Evolutionary conservation across 495 filamentous ascomycete species (phyloP).

Genomic region (Penicillium maclennaniae): DNA sequence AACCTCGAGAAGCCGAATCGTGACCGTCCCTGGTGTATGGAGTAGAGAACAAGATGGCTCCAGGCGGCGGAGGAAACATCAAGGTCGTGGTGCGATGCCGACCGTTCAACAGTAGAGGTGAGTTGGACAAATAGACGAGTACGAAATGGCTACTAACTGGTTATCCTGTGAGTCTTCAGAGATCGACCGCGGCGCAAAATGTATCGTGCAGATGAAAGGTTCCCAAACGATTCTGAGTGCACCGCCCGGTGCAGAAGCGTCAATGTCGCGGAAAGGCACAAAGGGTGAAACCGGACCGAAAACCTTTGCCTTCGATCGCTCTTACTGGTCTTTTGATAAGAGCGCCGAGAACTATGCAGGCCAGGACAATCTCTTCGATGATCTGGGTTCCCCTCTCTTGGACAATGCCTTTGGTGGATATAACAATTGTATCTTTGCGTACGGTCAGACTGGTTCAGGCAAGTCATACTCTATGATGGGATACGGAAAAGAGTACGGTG

Average conservation of each 20-base stretch:
- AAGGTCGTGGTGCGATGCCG: slow-evolving; percentile 98
- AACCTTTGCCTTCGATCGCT: slow-evolving; percentile 91
- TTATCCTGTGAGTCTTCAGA: slow-evolving; percentile 48
- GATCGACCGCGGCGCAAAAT: slow-evolving; percentile 87
- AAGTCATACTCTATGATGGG: slow-evolving; percentile 99
- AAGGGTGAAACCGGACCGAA: slow-evolving; percentile 75
- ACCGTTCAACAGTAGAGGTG: slow-evolving; percentile 92
- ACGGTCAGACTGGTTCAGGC: slow-evolving; percentile 96
- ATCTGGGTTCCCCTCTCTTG: slow-evolving; percentile 84
- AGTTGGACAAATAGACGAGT: slow-evolving; percentile 19
- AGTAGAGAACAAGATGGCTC: slow-evolving; percentile 57
- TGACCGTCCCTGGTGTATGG: slow-evolving; percentile 33
- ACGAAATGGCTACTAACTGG: not conserved
- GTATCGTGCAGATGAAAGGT: slow-evolving; percentile 95
- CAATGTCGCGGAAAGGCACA: slow-evolving; percentile 51
- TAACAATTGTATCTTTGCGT: slow-evolving; percentile 99
- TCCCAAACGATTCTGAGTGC: slow-evolving; percentile 83
- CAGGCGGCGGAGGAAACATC: slow-evolving; percentile 88
- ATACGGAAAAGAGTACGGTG: slow-evolving; percentile 91
- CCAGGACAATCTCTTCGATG: slow-evolving; percentile 81
- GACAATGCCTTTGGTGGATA: slow-evolving; percentile 99
- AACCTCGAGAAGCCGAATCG: slow-evolving; percentile 10
- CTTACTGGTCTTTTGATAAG: slow-evolving; percentile 96
- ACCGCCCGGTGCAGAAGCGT: slow-evolving; percentile 61
- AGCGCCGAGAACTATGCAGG: slow-evolving; percentile 78